Evolutionary conservation across 441 rosid genomes (phyloP).

Genomic region (Francoa sonchifolia): DNA sequence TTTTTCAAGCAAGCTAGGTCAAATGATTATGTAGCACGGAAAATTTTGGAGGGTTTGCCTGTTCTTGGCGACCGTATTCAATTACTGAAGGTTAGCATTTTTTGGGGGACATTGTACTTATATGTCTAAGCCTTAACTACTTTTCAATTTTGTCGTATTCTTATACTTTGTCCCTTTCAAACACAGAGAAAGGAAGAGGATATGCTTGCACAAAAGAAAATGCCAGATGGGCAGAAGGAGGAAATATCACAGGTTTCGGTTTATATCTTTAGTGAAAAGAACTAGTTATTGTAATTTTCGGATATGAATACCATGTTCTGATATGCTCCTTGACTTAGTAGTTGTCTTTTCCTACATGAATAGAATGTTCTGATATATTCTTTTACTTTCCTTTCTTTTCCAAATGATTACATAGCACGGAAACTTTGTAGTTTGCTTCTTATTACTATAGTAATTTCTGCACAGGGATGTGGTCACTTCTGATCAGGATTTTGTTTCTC

Average conservation of each 20-base stretch:
- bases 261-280: slow-evolving; percentile 4
- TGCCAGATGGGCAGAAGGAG: slow-evolving; percentile 92
- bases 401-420: too few relatives aligned
- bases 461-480: not conserved
- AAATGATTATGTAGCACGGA: slow-evolving; percentile 62
- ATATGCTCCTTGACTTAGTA: too few relatives aligned
- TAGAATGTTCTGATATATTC: too few relatives aligned
- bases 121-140: slow-evolving; percentile 2
- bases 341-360: too few relatives aligned
- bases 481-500: not conserved
- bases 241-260: slow-evolving; percentile 78
- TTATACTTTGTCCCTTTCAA: slow-evolving; percentile 18
- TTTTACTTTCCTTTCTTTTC: too few relatives aligned
- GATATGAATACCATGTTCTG: too few relatives aligned
- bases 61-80: slow-evolving; percentile 82
- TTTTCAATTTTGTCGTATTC: slow-evolving; percentile 7
- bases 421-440: too few relatives aligned
- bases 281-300: too few relatives aligned
- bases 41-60: slow-evolving; percentile 81
- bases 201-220: slow-evolving; percentile 97
- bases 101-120: slow-evolving; percentile 3
- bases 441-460: not conserved
- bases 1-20: slow-evolving; percentile 96
- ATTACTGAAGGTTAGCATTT: slow-evolving; percentile 57
- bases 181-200: slow-evolving; percentile 85